Evolutionary conservation across 441 rosid species (phyloP), one percentile per base, ranked within the genome.

Genomic region (Iberis amara): DNA sequence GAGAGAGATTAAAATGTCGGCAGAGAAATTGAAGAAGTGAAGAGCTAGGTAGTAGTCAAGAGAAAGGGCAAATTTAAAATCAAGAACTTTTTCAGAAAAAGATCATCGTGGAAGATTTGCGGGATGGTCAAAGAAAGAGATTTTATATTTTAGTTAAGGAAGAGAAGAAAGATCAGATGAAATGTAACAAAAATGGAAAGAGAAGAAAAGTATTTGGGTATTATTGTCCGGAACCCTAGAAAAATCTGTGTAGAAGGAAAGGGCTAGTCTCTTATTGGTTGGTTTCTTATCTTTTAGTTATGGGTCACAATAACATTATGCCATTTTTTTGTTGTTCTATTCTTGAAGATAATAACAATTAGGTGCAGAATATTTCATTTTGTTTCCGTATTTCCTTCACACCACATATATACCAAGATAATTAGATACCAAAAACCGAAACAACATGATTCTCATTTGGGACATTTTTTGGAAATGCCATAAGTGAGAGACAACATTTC

Each of bases 191-290:
- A 56, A 58, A 66, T 6, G 48, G 56, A 21, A 42, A 58, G 40
- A 51, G 57, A 46, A 55, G 35, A 52, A 58, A 39, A 12, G 46
- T 35, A 18, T 18, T 7, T 41, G 12, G 13, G 7, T 1, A 24
- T 43, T 23, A 4, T 36, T 24, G 42, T 32, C 23, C 48, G 65
- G 68, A 75, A 65, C 75, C 79, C 76, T 72, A 73, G 45, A 56
- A 63, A 53, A 55, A 47, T 59, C 18, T 53, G 13, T 53, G 52
- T 53, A 12, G 40, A 66, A 27, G 47, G 61, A 47, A 53, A 45
- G 54, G 65, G 60, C 56, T 27, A 59, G 21, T 39, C 52, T 31
- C 11, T 50, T 31, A 5, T 11, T 58, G 38, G 24, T 40, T 54
- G 47, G n/a, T 37, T 33, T 31, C 0, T 39, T 46, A 59, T 51